phyloP scores from a whole-genome alignment of 352 stramenopile species.

The Thalassiosira mediterranea region DNA sequence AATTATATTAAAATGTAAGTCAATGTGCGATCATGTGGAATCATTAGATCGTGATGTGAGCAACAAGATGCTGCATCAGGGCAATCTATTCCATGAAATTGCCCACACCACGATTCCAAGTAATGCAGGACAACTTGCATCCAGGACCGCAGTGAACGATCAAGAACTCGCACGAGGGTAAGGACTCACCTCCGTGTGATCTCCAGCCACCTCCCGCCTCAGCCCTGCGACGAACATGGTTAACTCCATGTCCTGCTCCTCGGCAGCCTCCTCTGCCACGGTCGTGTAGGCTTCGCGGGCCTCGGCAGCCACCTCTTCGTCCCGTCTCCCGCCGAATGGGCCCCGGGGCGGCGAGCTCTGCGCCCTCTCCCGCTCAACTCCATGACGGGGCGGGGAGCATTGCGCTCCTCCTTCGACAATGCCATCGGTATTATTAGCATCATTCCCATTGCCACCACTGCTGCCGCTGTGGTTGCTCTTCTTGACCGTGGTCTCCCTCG shows the following conservation, averaged over 20 bases:
- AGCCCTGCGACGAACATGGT: constrained; percentile 48
- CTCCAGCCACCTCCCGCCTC: constrained; percentile 44
- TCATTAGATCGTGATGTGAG: too few relatives aligned
- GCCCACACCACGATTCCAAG: constrained; percentile 1
- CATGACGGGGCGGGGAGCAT: constrained; percentile 27
- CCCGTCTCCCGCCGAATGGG: too few relatives aligned
- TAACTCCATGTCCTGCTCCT: constrained; percentile 39
- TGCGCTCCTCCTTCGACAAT: too few relatives aligned
- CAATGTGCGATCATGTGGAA: too few relatives aligned
- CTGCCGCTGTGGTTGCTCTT: constrained; percentile 5
- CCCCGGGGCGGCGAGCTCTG: not conserved
- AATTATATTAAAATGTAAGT: too few relatives aligned
- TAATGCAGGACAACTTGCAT: not conserved
- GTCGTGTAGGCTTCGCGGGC: not conserved
- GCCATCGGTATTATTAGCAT: too few relatives aligned
- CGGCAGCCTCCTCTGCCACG: not conserved
- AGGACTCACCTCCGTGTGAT: constrained; percentile 51
- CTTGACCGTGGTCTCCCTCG: not conserved
- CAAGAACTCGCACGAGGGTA: not conserved
- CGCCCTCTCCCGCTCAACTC: not conserved
- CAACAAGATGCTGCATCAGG: not conserved
- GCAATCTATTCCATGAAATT: constrained; percentile 6
- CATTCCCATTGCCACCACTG: too few relatives aligned
- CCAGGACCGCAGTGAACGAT: not conserved
- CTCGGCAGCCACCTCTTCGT: not conserved